Conservation (phyloP, 176 grass and related monocot genomes). For the Hordeum vulgare region MorexV3_pseudomolecules_assembly NC_058519.1:64941537-64942036, state of each 20-base stretch:
- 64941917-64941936: too few species aligned
- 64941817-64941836: neutral
- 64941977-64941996: too few species aligned
- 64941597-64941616: slow-evolving; percentile 46
- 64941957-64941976: too few species aligned
- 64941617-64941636: slow-evolving; percentile 48
- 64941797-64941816: neutral
- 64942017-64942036: too few species aligned
- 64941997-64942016: too few species aligned
- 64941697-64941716: slow-evolving; percentile 1
- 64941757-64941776: slow-evolving; percentile 9
- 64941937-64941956: too few species aligned
- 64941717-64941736: neutral
- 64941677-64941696: neutral
- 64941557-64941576: slow-evolving; percentile 18
- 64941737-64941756: slow-evolving; percentile 15
- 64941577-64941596: slow-evolving; percentile 41
- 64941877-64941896: neutral
- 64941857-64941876: neutral
- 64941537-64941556: slow-evolving; percentile 23
- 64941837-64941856: neutral
- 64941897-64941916: too few species aligned
- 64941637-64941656: slow-evolving; percentile 34
- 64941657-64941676: slow-evolving; percentile 24
- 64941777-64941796: neutral